Evolutionary conservation across 306 rosid species (phyloP), one percentile per base, ranked within the genome.

Genomic region (Ochetophila trinervis): DNA sequence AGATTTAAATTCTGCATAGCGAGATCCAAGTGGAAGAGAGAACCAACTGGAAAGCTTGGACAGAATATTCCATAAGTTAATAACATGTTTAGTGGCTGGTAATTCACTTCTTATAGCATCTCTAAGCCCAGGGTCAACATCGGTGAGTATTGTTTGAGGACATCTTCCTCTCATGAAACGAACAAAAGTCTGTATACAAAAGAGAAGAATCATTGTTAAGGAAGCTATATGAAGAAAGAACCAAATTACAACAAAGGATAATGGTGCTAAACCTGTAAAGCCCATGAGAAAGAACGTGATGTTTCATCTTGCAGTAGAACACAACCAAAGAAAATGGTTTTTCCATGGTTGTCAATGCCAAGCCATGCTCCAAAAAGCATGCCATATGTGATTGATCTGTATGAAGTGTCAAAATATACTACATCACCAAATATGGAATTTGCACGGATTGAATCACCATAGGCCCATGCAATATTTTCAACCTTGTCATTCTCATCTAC

Each of bases 271-370:
- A 93, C 97, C 99, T 93, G 99, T 62, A 90, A 80, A 44, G 99
- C 99, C 99, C 99, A 93, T 1, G 94, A 78, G 81, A 86, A 86
- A 57, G 97, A 87, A 52, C 78, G 84, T 1, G 82, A 44, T 20
- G 91, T 86, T 76, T 93, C 99, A 65, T 93, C 99, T 85, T 90
- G 99, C 85, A 93, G 78, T 47, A 93, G 72, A 75, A 81, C 94
- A 72, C 97, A 89, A 34, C 96, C 86, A 71, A 83, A 87, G 82
- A 90, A 83, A 65, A 90, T 77, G 47, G 87, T 84, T 78, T 90
- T 93, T 42, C 97, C 99, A 69, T 80, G 83, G 80, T 79, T 86
- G 82, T 90, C 94, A 67, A 90, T 86, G 53, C 99, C 99, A 86
- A 93, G 85, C 99, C 94, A 93, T 47, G 74, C 91, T 74, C 99